Evolutionary conservation across 176 grass and related monocot genomes (phyloP).

Genomic region (Poa annua): DNA sequence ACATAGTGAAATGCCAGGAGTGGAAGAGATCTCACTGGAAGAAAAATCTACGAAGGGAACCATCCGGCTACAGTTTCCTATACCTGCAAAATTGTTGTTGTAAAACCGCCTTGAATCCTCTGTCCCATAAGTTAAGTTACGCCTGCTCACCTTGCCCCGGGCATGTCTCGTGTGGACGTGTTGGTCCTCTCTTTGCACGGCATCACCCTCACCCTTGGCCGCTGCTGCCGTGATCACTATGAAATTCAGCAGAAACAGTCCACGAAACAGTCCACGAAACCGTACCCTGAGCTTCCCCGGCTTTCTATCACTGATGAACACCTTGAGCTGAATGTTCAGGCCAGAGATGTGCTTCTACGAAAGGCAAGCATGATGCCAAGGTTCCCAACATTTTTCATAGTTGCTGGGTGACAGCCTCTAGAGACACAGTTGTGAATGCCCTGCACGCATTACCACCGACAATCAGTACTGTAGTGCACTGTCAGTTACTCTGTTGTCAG

Average conservation of each 20-base stretch:
- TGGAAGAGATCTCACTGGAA: conserved; percentile 35
- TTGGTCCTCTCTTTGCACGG: conserved; percentile 19
- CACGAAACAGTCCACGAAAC: not conserved
- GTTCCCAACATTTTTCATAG: conserved; percentile 12
- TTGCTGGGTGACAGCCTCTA: conserved; percentile 26
- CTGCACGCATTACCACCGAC: conserved; percentile 34
- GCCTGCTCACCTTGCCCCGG: not conserved
- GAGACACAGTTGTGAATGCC: conserved; percentile 7
- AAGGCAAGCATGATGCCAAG: conserved; percentile 32
- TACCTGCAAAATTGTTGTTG: conserved; percentile 60
- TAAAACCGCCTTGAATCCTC: conserved; percentile 13
- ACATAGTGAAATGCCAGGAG: conserved; percentile 31
- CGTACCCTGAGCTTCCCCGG: not conserved
- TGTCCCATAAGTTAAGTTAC: conserved; percentile 1
- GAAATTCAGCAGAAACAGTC: not conserved
- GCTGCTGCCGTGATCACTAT: not conserved
- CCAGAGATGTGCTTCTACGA: conserved; percentile 18
- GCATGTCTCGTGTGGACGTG: not conserved
- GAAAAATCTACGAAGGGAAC: conserved; percentile 42
- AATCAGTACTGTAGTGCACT: conserved; percentile 19
- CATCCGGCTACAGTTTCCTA: conserved; percentile 3
- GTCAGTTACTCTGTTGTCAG: not conserved
- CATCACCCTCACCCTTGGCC: not conserved
- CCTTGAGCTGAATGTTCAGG: conserved; percentile 36
- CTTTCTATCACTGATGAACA: conserved; percentile 21